Percentiles rank a stretch among this genome's conserved stretches.
Conservation (phyloP, 164 flowering plant species). For the Aristolochia californica region DNA sequence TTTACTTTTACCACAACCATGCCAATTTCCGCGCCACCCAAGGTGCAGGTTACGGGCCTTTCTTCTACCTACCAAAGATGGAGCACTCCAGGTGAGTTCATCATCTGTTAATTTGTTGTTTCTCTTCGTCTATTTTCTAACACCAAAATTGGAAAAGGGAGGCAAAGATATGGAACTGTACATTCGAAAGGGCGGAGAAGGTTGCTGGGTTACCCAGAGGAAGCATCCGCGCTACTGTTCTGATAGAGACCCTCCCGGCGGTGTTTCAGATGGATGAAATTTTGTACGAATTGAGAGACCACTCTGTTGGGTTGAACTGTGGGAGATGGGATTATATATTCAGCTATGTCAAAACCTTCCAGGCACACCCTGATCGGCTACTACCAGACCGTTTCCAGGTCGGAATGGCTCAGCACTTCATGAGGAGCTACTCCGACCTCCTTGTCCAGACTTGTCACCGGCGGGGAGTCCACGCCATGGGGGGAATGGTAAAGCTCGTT, state of each 20-base stretch:
- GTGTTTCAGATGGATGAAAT: conserved; percentile 95
- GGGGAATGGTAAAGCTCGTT: conserved; percentile 64
- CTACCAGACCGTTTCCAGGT: conserved; percentile 78
- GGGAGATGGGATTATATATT: conserved; percentile 98
- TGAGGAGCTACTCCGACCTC: conserved; percentile 80
- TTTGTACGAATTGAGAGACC: conserved; percentile 75
- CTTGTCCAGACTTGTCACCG: conserved; percentile 82
- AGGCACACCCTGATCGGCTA: conserved; percentile 70
- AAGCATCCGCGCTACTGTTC: conserved; percentile 81
- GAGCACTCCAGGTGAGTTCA: conserved; percentile 49
- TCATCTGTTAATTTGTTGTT: background rate
- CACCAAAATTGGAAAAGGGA: conserved; percentile 68
- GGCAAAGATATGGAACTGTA: conserved; percentile 74
- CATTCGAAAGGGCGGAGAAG: conserved; percentile 83
- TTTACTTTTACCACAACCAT: conserved; percentile 76
- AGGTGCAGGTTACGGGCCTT: conserved; percentile 80
- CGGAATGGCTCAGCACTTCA: conserved; percentile 82
- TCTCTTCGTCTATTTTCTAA: background rate
- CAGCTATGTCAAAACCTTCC: conserved; percentile 93
- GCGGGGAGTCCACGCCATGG: conserved; percentile 95
- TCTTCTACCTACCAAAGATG: conserved; percentile 96
- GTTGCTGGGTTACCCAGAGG: conserved; percentile 71
- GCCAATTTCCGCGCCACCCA: conserved; percentile 49
- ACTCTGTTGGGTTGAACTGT: conserved; percentile 82
- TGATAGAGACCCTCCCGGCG: conserved; percentile 91